A percentile compares a stretch with the other conserved stretches of the same genome.
phyloP scores from a whole-genome alignment of 352 stramenopile species.

The Phytopythium delawarense region DNA sequence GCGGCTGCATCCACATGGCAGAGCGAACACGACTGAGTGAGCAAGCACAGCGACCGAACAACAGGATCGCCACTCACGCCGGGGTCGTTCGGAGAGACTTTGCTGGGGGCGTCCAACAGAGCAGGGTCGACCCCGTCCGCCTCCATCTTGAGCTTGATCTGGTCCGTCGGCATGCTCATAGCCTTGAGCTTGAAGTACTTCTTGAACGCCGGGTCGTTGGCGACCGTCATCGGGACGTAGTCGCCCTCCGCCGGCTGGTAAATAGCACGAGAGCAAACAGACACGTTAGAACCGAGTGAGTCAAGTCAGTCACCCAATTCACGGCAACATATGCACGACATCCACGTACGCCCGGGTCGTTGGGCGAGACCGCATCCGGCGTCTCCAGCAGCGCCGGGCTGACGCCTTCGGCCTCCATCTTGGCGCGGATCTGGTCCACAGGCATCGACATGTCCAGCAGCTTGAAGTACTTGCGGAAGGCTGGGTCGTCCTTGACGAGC shows the following conservation, averaged over 20 bases:
- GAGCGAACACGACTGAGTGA: background rate
- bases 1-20: background rate
- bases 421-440: constrained; percentile 70
- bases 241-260: constrained; percentile 52
- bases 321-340: background rate
- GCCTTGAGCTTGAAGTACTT: constrained; percentile 87
- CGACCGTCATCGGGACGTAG: constrained; percentile 66
- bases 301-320: background rate
- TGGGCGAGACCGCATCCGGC: constrained; percentile 66
- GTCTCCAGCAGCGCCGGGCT: constrained; percentile 57
- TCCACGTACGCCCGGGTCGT: constrained; percentile 63
- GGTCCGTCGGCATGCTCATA: constrained; percentile 76
- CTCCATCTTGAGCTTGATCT: constrained; percentile 88
- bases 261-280: background rate
- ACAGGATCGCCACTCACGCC: constrained; percentile 40
- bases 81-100: constrained; percentile 71
- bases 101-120: constrained; percentile 58
- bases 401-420: constrained; percentile 76
- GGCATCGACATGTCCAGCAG: constrained; percentile 79
- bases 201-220: constrained; percentile 73
- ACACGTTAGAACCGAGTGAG: constrained; percentile 1
- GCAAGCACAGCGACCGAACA: background rate
- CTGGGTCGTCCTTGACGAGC: constrained; percentile 66
- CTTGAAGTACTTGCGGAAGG: constrained; percentile 82
- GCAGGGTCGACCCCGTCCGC: constrained; percentile 64